Base-by-base conservation (phyloP, 2,329 filamentous ascomycete genomes). In the Pezicula rhizophila region DNA sequence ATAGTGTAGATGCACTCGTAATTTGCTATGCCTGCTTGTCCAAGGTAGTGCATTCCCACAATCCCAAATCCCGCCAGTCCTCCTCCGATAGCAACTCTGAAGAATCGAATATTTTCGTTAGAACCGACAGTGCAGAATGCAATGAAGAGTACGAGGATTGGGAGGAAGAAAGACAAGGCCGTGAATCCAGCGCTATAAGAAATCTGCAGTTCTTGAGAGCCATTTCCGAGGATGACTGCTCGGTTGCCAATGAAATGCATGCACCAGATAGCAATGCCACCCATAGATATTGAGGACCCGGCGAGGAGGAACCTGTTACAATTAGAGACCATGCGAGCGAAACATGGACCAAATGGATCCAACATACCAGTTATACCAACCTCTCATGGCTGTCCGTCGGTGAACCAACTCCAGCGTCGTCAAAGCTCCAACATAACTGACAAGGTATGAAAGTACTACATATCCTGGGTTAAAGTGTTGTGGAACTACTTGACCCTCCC, bases 231-330 rank as follows among this genome's bases (percentile, higher is more conserved):
- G 23, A 85, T 72, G 52, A 92, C 86, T 12, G 89, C 88, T 46
- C 85, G 77, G 63, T 93, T 92, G 18, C 88, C 89, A 56, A 93
- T 85, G 60, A 87, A 92, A 64, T 93, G 88, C 78, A 87, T 87
- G 59, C 78, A 85, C 84, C 83, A 89, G 50, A 87, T 87, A 35
- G 84, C 74, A 52, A 89, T 80, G 2, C 83, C 85, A 7, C 85
- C 85, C 84, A 89, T 88, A 3, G 80, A 78, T 23, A 87, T 70
- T 4, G 85, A 79, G 5, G 85, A 79, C 33, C 78, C 77, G 11
- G 82, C 57, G 3, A 89, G 71, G 1, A 87, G 71, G 53, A 83
- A 72, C 68, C 82, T 84, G 28, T 31, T 31, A 31, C 28, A 31
- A 3, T 31, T 31, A 31, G 28, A 10, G 28, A 31, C 7, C 11